These are phyloP conservation scores for Darksidea phi DNA, from an alignment of 495 filamentous ascomycete genomes.

Conservation along the genomic window DNA sequence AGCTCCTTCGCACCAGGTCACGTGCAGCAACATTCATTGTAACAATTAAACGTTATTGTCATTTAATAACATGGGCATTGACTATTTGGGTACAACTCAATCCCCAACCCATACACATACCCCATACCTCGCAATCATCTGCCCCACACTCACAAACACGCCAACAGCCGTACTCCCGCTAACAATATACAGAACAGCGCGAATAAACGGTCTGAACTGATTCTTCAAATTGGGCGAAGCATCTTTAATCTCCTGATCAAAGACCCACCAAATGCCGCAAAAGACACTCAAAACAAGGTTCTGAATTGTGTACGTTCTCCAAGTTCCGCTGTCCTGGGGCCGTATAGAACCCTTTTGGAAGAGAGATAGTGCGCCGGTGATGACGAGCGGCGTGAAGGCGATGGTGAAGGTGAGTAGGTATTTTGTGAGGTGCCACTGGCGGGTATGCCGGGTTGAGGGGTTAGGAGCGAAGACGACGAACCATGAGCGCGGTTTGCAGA, in stretches of 20 bases:
- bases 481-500: background rate
- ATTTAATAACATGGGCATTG: too few relatives aligned
- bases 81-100: too few relatives aligned
- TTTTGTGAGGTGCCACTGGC: background rate
- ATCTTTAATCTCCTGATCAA: constrained; percentile 12
- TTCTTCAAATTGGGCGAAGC: background rate
- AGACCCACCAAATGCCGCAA: constrained; percentile 11
- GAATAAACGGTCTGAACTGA: background rate
- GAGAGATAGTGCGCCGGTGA: constrained; percentile 12
- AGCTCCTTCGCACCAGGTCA: too few relatives aligned
- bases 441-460: background rate
- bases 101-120: constrained; percentile 17
- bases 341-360: constrained; percentile 8
- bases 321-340: background rate
- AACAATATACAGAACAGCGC: background rate
- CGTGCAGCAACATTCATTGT: too few relatives aligned
- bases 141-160: constrained; percentile 22
- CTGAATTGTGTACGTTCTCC: constrained; percentile 11
- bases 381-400: constrained; percentile 10
- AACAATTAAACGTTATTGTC: too few relatives aligned
- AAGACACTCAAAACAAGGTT: constrained; percentile 20
- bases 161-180: constrained; percentile 20
- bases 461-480: background rate
- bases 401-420: constrained; percentile 13
- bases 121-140: constrained; percentile 28